Evolutionary conservation across 2,329 filamentous ascomycete genomes (phyloP).

Genomic region (Amauroascus verrucosus): DNA sequence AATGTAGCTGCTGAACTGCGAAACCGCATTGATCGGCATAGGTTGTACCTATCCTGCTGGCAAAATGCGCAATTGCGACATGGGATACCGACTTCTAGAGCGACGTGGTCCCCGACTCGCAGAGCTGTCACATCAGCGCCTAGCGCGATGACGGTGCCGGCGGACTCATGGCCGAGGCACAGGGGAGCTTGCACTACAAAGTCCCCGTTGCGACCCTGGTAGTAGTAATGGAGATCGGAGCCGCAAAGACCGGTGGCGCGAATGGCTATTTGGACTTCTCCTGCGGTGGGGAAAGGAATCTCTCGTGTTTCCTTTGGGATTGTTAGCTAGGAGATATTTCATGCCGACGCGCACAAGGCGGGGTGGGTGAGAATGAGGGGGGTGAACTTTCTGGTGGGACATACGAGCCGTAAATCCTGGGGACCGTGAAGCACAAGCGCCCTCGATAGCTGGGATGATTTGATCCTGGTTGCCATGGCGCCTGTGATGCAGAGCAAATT

Average conservation of each 20-base stretch:
- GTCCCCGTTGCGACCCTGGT: constrained; percentile 75
- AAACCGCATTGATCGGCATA: constrained; percentile 50
- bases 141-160: constrained; percentile 64
- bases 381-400: constrained; percentile 15
- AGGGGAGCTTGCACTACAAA: constrained; percentile 74
- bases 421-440: constrained; percentile 50
- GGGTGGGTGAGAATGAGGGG: not conserved
- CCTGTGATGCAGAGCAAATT: not conserved
- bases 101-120: constrained; percentile 67
- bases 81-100: constrained; percentile 83
- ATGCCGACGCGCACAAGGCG: not conserved
- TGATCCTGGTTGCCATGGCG: not conserved
- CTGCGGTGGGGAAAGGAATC: constrained; percentile 37
- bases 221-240: constrained; percentile 73
- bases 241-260: constrained; percentile 60
- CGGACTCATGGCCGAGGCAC: constrained; percentile 66
- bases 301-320: constrained; percentile 43
- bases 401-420: constrained; percentile 50
- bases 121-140: constrained; percentile 49
- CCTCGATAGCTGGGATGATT: constrained; percentile 19
- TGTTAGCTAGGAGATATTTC: not conserved
- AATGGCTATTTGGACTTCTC: constrained; percentile 55
- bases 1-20: constrained; percentile 50
- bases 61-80: constrained; percentile 56
- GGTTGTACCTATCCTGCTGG: constrained; percentile 49